A percentile compares a stretch with the other conserved stretches of the same genome.
Conservation (phyloP, 148 eudicot species). For the Amaranthus hypochondriacus region DNA sequence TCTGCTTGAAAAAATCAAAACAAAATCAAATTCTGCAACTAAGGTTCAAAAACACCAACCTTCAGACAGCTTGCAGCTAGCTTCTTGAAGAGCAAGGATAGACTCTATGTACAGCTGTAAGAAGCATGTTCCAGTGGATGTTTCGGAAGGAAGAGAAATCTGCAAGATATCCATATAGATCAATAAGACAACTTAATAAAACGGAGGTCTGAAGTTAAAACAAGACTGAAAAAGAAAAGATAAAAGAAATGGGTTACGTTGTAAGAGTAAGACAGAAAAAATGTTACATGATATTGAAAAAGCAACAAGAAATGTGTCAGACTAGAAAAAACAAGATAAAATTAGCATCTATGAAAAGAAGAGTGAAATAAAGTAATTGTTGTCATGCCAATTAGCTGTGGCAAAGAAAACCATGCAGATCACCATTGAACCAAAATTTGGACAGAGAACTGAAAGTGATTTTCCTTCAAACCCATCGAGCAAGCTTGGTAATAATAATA, state of each 20-base stretch:
- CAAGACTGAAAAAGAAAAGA: too few relatives aligned
- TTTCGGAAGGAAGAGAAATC: slow-evolving; percentile 93
- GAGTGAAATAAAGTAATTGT: background rate
- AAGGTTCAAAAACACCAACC: slow-evolving; percentile 46
- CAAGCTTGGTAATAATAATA: background rate
- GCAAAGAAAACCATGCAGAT: background rate
- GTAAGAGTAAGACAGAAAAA: too few relatives aligned
- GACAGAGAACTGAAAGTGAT: background rate
- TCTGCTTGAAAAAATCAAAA: background rate
- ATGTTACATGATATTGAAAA: too few relatives aligned
- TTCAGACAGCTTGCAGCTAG: slow-evolving; percentile 55
- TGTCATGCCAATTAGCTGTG: background rate
- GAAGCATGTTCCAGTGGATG: slow-evolving; percentile 75
- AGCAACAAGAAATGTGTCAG: too few relatives aligned
- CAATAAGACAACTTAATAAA: background rate
- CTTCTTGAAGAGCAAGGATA: slow-evolving; percentile 80
- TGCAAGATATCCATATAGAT: slow-evolving; percentile 27
- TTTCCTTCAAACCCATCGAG: background rate
- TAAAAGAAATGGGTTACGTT: too few relatives aligned
- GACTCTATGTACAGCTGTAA: slow-evolving; percentile 87
- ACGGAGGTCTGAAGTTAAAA: too few relatives aligned
- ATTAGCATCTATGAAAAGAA: too few relatives aligned
- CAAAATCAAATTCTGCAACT: background rate
- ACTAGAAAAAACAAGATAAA: too few relatives aligned
- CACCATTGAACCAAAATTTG: background rate